Percentiles rank a stretch among this genome's conserved stretches.
phyloP scores from a whole-genome alignment of 108 stramenopile genomes.

The Craspedostauros australis region DNA sequence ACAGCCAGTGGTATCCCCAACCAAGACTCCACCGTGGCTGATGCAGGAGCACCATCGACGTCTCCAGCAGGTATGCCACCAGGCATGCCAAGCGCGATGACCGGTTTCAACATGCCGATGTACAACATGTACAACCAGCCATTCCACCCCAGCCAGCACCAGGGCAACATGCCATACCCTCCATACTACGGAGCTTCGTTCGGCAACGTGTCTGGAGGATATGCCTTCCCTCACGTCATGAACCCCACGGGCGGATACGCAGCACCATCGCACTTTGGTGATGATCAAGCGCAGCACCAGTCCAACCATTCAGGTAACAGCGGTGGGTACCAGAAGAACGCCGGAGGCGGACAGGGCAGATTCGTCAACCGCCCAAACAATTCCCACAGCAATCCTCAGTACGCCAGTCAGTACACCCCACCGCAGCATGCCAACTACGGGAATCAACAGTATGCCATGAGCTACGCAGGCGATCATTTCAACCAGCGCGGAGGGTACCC shows the following conservation, averaged over 20 bases:
- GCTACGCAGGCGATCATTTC: constrained; percentile 40
- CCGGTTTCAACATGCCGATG: constrained; percentile 55
- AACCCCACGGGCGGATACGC: constrained; percentile 70
- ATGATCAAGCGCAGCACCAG: constrained; percentile 47
- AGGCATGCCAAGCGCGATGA: constrained; percentile 69
- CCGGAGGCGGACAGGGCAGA: constrained; percentile 66
- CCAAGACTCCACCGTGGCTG: constrained; percentile 22
- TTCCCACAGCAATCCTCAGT: constrained; percentile 53
- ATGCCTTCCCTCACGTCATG: constrained; percentile 72
- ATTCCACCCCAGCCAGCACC: constrained; percentile 44
- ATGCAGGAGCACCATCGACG: constrained; percentile 12
- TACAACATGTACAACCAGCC: constrained; percentile 59
- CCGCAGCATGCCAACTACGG: constrained; percentile 61
- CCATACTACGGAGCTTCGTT: constrained; percentile 66
- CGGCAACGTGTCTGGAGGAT: constrained; percentile 53
- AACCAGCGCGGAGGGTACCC: constrained; percentile 53
- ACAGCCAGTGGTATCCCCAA: constrained; percentile 25
- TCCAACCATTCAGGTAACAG: constrained; percentile 36
- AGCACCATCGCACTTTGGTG: constrained; percentile 58
- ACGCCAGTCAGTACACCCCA: constrained; percentile 61
- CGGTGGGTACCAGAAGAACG: constrained; percentile 66
- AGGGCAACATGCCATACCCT: constrained; percentile 49
- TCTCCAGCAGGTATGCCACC: constrained; percentile 50
- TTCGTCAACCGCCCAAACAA: constrained; percentile 50
- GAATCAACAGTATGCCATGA: constrained; percentile 58